These are phyloP conservation scores for Aureobasidium pullulans DNA, from an alignment of 2,329 filamentous ascomycete species.

Conservation along the genomic window DNA sequence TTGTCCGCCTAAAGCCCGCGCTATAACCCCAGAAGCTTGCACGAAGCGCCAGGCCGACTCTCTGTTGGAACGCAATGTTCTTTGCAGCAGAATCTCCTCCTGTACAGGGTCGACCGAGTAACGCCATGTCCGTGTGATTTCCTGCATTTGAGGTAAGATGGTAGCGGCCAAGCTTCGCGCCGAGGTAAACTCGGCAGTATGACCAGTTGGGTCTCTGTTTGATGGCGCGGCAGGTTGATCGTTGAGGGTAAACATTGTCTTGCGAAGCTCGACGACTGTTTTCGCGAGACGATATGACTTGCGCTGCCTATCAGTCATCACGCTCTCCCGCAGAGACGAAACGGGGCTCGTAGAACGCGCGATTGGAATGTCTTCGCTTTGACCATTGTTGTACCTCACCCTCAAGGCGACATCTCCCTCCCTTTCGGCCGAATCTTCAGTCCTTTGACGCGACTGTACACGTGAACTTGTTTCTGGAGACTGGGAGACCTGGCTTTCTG, in stretches of 20 bases:
- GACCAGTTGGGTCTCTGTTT: constrained; percentile 24
- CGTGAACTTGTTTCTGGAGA: constrained; percentile 25
- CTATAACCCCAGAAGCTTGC: constrained; percentile 53
- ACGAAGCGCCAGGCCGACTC: constrained; percentile 53
- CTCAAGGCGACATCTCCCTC: constrained; percentile 42
- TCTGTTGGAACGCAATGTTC: constrained; percentile 48
- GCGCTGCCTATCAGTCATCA: constrained; percentile 46
- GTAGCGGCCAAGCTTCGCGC: constrained; percentile 31
- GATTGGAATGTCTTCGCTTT: constrained; percentile 51
- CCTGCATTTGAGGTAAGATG: constrained; percentile 49
- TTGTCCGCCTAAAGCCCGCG: constrained; percentile 48
- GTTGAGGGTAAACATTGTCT: constrained; percentile 47
- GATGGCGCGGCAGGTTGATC: constrained; percentile 17
- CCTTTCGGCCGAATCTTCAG: constrained; percentile 27
- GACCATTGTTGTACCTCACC: constrained; percentile 53
- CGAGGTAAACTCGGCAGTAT: constrained; percentile 36
- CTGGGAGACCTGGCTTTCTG: constrained; percentile 33
- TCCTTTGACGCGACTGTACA: constrained; percentile 41
- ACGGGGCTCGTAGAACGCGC: constrained; percentile 25
- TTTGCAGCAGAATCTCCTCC: constrained; percentile 48
- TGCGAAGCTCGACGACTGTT: constrained; percentile 46
- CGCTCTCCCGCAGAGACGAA: constrained; percentile 10
- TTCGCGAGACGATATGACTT: constrained; percentile 50
- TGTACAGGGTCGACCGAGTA: constrained; percentile 52
- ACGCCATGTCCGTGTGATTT: constrained; percentile 48